A percentile compares a stretch with the other conserved stretches of the same genome.
Conservation (phyloP, 1,284 basidiomycete species). For the Malassezia obtusa region DNA sequence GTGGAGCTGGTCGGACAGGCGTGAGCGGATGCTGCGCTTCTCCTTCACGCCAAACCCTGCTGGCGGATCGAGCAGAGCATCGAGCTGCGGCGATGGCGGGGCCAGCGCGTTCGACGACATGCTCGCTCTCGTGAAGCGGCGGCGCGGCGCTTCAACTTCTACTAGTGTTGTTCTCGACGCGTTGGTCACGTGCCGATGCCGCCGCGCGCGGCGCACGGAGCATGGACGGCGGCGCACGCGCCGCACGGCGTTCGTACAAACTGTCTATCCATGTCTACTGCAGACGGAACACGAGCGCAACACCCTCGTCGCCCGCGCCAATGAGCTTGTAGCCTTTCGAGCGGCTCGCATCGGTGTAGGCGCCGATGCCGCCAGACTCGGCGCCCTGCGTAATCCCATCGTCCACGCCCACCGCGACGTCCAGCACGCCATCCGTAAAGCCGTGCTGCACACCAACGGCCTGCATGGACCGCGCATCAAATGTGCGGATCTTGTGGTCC, state of each 20-base stretch:
- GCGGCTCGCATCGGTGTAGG: constrained; percentile 24
- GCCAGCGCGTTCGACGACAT: constrained; percentile 4
- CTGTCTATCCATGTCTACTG: constrained; percentile 49
- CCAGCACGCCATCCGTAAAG: constrained; percentile 70
- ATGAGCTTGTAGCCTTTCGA: constrained; percentile 41
- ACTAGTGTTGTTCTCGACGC: constrained; percentile 3
- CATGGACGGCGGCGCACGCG: too few relatives aligned
- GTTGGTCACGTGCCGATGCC: constrained; percentile 9
- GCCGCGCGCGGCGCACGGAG: too few relatives aligned
- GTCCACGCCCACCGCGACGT: constrained; percentile 57
- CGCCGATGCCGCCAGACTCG: constrained; percentile 44
- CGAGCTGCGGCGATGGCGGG: constrained; percentile 16
- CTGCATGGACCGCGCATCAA: constrained; percentile 79
- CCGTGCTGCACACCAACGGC: constrained; percentile 72
- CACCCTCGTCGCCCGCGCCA: constrained; percentile 46
- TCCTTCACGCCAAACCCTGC: neutral
- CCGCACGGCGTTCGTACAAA: neutral
- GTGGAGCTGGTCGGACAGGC: constrained; percentile 13
- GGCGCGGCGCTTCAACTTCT: constrained; percentile 6
- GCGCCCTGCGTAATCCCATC: constrained; percentile 48
- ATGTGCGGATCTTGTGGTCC: constrained; percentile 75
- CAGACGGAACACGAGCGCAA: constrained; percentile 54
- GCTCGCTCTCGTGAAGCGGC: neutral
- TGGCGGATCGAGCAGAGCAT: constrained; percentile 10
- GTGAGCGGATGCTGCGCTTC: constrained; percentile 10